Base-by-base conservation (phyloP, 148 eudicot genomes). In the Spergularia bocconei region DNA sequence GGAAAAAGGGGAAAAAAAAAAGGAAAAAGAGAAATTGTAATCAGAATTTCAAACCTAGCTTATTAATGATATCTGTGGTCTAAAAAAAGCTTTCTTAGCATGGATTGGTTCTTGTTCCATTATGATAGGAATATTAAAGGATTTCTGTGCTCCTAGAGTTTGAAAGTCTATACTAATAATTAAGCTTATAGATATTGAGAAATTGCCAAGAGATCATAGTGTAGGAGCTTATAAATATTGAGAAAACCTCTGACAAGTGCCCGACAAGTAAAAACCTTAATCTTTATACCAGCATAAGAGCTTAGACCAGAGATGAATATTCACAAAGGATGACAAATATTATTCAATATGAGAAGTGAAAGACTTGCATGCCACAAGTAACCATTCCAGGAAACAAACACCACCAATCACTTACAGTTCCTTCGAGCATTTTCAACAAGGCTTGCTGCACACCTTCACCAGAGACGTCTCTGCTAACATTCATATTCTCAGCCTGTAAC, bases 371-470 rank as follows among this genome's bases (percentile, higher is more conserved):
- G 72, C 59, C 20, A 69, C 13, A 44, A 6, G 47, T 70, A 51
- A 50, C 69, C 55, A 25, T 67, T 19, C 15, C 67, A 55, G 56
- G 71, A 52, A 79, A 67, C 16, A 38, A 79, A 67, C 16, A 20
- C 63, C 51, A 58, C 10, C 14, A 20, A 60, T 79, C 78, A 83
- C 98, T 93, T 78, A 93, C 98, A 79, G 92, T 93, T 80, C 98
- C 98, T 91, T 93, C 97, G 67, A 93, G 90, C 91, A 93, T 91
- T 85, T 93, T 93, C 75, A 93, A 85, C 70, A 92, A 83, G 50
- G 98, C 98, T 82, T 92, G 98, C 86, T 92, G 98, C 75, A 92
- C 96, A 77, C 98, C 98, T 81, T 93, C 98, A 68, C 98, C 98
- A 76, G 94, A 93, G 75, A 93, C 98, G 86, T 93, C 97, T 85